Evolutionary conservation across 805 yeast species (phyloP), one percentile per base, ranked within the genome.

Genomic region (Torulaspora franciscae): DNA sequence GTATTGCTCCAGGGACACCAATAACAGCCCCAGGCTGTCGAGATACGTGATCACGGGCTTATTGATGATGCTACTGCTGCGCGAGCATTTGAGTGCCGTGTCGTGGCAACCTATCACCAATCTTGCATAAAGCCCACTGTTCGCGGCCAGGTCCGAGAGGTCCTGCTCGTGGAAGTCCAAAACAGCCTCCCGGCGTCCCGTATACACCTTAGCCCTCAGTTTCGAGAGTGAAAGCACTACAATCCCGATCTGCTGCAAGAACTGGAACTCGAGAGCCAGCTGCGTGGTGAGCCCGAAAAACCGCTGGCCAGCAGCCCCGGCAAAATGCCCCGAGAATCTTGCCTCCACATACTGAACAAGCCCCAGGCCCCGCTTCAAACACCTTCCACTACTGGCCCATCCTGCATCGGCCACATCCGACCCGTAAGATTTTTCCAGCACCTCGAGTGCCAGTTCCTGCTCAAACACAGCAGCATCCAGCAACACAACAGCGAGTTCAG

Each of bases 161-260:
- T 62, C 63, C 19, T 57, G 50, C n/a, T 57, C 56, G 49, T 57
- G 61, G 33, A 64, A 52, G 40, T 61, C 66, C 29, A 60, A 41
- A 10, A 59, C 46, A 23, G 58, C 59, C 22, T 58, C 59, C 37
- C 52, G 55, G 10, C 46, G 50, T 13, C 44, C 47, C 10, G 45
- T 51, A 22, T 58, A 57, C 26, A 64, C 38, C 37, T 52, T 51
- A 1, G 53, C 33, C 37, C 61, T 54, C 30, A 62, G 43, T 52
- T 62, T 64, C 7, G 65, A 53, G 8, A 64, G 42, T n/a, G 66
- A 52, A n/a, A 64, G 37, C n/a, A 57, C 48, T 4, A 64, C 51
- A 3, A 62, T 47, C 4, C 63, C 58, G 15, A 62, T 39, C 45
- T 64, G 65, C 37, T 64, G 66, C 15, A 59, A 19, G 32, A 61